A percentile compares a stretch with the other conserved stretches of the same genome.
Conservation (phyloP, 805 yeast genomes). For the Danielia reshetovae region DNA sequence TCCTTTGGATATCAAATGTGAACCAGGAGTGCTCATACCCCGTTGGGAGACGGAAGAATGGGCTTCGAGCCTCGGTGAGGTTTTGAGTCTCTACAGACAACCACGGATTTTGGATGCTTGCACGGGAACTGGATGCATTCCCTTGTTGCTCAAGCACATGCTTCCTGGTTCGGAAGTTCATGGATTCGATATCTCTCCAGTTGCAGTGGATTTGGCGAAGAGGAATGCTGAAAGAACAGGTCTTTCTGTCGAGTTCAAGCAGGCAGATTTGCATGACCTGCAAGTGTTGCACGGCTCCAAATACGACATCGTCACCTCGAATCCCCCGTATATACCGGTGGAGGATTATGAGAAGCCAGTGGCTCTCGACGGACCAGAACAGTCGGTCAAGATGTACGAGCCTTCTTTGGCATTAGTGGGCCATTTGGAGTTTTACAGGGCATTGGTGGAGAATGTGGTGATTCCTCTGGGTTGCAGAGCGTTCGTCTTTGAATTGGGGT, state of each 20-base stretch:
- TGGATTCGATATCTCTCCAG: constrained; percentile 55
- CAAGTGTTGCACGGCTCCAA: constrained; percentile 11
- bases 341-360: constrained; percentile 37
- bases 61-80: constrained; percentile 26
- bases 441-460: constrained; percentile 47
- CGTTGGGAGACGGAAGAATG: constrained; percentile 96
- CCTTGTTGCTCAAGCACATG: constrained; percentile 42
- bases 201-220: constrained; percentile 49
- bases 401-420: constrained; percentile 82
- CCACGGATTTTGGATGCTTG: constrained; percentile 14
- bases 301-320: constrained; percentile 64
- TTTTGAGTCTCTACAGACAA: not conserved
- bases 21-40: constrained; percentile 73
- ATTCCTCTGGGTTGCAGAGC: constrained; percentile 41
- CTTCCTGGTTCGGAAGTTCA: constrained; percentile 20
- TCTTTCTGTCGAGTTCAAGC: constrained; percentile 6
- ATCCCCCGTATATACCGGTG: constrained; percentile 82
- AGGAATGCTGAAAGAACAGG: constrained; percentile 32
- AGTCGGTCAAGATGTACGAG: constrained; percentile 68
- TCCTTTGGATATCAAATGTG: constrained; percentile 53
- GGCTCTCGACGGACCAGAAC: constrained; percentile 42
- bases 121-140: constrained; percentile 64
- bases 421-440: constrained; percentile 62
- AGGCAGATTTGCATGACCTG: constrained; percentile 1
- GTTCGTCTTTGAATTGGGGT: constrained; percentile 78